Conservation (phyloP, 2,329 filamentous ascomycete species). For the Plenodomus lindquistii region DNA sequence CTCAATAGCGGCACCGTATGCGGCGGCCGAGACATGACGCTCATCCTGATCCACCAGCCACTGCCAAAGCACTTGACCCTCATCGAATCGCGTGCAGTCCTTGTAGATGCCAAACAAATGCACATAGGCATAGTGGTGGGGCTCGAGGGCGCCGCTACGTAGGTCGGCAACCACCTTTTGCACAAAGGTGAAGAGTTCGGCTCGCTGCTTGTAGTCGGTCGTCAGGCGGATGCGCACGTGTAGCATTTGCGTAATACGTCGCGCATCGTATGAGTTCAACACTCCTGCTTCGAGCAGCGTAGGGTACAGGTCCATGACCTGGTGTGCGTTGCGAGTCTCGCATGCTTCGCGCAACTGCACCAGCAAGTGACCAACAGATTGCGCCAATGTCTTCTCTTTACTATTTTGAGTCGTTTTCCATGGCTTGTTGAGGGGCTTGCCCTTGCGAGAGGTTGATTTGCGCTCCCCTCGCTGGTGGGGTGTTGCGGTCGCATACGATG, state of each 20-base stretch:
- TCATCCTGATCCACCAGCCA: slow-evolving; percentile 53
- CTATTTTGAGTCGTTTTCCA: background rate
- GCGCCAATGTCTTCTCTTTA: background rate
- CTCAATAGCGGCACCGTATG: slow-evolving; percentile 57
- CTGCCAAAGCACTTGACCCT: slow-evolving; percentile 51
- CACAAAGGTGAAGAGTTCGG: slow-evolving; percentile 34
- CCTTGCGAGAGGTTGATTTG: background rate
- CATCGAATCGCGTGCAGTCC: slow-evolving; percentile 46
- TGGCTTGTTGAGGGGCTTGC: background rate
- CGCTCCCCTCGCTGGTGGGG: slow-evolving; percentile 4
- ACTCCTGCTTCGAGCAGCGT: slow-evolving; percentile 13
- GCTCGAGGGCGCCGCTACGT: slow-evolving; percentile 36
- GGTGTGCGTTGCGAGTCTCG: slow-evolving; percentile 14
- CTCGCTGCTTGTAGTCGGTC: slow-evolving; percentile 3
- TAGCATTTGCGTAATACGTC: slow-evolving; percentile 41
- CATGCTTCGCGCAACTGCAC: slow-evolving; percentile 23
- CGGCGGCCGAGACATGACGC: slow-evolving; percentile 45
- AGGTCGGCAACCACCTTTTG: slow-evolving; percentile 48
- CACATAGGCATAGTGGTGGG: slow-evolving; percentile 47
- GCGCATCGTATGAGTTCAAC: slow-evolving; percentile 27
- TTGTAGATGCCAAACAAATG: slow-evolving; percentile 55
- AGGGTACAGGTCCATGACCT: slow-evolving; percentile 35
- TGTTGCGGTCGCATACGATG: slow-evolving; percentile 17
- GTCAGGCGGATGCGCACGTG: slow-evolving; percentile 39
- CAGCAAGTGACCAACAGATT: slow-evolving; percentile 2